Evolutionary conservation across 2,329 filamentous ascomycete genomes (phyloP).

Genomic region (Botryosphaeria dothidea): DNA sequence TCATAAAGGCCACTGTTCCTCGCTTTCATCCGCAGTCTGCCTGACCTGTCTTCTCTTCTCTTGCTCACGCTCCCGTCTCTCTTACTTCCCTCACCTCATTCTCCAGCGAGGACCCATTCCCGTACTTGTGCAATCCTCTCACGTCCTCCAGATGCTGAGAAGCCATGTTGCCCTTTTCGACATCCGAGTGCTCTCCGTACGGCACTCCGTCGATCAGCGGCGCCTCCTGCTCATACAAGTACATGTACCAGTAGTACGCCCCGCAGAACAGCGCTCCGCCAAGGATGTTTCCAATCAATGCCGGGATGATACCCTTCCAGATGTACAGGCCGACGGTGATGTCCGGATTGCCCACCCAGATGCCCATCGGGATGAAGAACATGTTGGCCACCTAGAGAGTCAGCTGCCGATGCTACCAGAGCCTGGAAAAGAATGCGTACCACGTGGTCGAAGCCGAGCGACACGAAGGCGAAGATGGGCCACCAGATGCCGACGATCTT

Average conservation of each 20-base stretch:
- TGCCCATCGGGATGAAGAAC: conserved; percentile 31
- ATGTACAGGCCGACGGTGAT: conserved; percentile 30
- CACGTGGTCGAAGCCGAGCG: conserved; percentile 30
- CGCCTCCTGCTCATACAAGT: conserved; percentile 10
- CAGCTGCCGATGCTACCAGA: neutral
- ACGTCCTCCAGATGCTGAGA: neutral
- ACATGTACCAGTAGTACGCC: conserved; percentile 17
- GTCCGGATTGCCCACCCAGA: conserved; percentile 25
- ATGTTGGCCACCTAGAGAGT: conserved; percentile 28
- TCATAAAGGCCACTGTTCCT: neutral
- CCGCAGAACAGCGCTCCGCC: conserved; percentile 22
- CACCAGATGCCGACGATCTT: conserved; percentile 33
- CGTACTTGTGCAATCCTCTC: neutral
- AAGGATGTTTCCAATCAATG: conserved; percentile 28
- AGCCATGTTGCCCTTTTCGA: neutral
- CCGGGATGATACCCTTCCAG: conserved; percentile 32
- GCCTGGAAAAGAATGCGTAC: neutral
- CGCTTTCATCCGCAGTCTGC: neutral
- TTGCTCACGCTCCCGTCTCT: neutral
- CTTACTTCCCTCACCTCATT: neutral
- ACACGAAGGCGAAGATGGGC: conserved; percentile 29
- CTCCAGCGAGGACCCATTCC: neutral
- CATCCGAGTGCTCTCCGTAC: neutral
- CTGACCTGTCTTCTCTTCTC: neutral
- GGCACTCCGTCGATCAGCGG: conserved; percentile 11